Evolutionary conservation across 2,329 filamentous ascomycete species (phyloP).

Genomic region (Trichoderma pleuroti): DNA sequence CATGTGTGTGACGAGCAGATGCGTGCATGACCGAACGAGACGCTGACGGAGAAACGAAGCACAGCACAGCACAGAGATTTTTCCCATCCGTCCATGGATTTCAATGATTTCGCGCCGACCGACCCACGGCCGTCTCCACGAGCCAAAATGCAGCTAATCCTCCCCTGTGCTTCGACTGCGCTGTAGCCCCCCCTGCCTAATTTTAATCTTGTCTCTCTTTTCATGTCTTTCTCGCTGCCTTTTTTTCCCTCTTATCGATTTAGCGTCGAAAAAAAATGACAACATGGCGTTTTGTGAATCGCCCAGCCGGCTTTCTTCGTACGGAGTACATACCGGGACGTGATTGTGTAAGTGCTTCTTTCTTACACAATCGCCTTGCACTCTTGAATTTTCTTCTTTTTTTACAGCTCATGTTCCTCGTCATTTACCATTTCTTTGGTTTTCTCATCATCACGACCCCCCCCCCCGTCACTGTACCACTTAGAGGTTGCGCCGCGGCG

Average conservation of each 20-base stretch:
- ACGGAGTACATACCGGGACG: neutral
- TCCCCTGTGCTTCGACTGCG: slow-evolving; percentile 7
- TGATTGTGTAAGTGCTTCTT: neutral
- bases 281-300: neutral
- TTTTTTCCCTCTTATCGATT: neutral
- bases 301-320: neutral
- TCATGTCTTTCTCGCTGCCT: neutral
- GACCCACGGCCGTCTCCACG: slow-evolving; percentile 15
- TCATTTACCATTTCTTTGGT: neutral
- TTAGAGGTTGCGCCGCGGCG: neutral
- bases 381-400: neutral
- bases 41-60: slow-evolving; percentile 4
- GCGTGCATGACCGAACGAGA: neutral
- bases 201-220: slow-evolving; percentile 12
- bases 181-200: slow-evolving; percentile 11
- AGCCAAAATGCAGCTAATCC: slow-evolving; percentile 16
- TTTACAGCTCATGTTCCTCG: neutral
- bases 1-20: slow-evolving; percentile 5
- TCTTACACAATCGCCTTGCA: neutral
- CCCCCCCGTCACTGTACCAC: neutral
- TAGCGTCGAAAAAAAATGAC: slow-evolving; percentile 2
- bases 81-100: neutral
- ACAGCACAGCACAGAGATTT: neutral
- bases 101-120: slow-evolving; percentile 1
- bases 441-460: neutral